Conservation (phyloP, 106 monocot species). For the Acorus calamus region DNA sequence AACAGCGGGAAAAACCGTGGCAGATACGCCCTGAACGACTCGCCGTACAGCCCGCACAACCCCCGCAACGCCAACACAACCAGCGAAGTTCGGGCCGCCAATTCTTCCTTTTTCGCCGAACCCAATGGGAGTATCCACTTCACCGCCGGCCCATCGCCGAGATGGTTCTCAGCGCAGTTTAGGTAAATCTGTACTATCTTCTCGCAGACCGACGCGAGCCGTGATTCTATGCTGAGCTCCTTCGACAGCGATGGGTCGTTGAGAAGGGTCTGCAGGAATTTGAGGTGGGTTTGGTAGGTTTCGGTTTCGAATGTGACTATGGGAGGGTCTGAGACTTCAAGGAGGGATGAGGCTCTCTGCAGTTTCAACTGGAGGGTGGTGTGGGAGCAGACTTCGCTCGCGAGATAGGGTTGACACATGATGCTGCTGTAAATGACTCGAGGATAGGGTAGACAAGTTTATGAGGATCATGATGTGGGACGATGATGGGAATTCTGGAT, state of each 20-base stretch:
- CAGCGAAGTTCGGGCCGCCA: conserved; percentile 54
- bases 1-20: conserved; percentile 62
- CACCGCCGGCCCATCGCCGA: conserved; percentile 5
- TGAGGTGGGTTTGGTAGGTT: conserved; percentile 58
- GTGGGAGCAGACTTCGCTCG: conserved; percentile 41
- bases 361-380: conserved; percentile 39
- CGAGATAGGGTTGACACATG: too few species aligned
- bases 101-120: conserved; percentile 77
- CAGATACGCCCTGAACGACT: conserved; percentile 56
- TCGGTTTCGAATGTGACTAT: conserved; percentile 85
- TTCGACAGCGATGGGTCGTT: conserved; percentile 14
- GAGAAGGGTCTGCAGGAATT: conserved; percentile 33
- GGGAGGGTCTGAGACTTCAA: conserved; percentile 77
- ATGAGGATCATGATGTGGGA: too few species aligned
- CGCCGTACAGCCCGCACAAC: conserved; percentile 38
- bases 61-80: conserved; percentile 33
- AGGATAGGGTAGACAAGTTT: too few species aligned
- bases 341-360: conserved; percentile 50
- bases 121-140: conserved; percentile 66
- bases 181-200: conserved; percentile 67
- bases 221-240: conserved; percentile 36
- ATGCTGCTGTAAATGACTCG: too few species aligned
- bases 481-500: too few species aligned
- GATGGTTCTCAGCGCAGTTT: conserved; percentile 34
- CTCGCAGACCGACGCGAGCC: conserved; percentile 44